Evolutionary conservation across 495 filamentous ascomycete species (phyloP), one percentile per base, ranked within the genome.

Genomic region (Elasticomyces elasticus): DNA sequence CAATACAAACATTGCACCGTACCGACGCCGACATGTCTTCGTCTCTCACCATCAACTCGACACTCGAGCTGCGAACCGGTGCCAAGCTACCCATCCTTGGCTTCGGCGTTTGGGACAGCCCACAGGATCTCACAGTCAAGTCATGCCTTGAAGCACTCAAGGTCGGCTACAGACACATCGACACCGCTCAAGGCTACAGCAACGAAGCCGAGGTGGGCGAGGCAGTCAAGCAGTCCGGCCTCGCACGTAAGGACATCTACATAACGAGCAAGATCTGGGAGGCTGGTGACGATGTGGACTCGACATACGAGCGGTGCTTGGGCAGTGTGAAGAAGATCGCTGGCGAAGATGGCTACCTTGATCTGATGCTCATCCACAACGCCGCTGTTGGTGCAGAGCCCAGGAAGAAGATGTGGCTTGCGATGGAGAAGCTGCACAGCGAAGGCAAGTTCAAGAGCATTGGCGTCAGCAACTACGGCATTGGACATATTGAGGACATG

Each of bases 381-480:
- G 74, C 83, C 5, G 74, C 66, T 45, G 73, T 72, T 2, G 81
- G 82, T 1, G 59, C 66, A 5, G 66, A 71, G 20, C 76, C 70
- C 24, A 68, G 79, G 27, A 79, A 78, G 65, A 71, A 76, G 62
- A 64, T 86, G 66, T 87, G 83, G 83, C 69, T 75, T 58, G 83
- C 80, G 10, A 60, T 87, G 60, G 83, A 86, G 68, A 75, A 67
- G 60, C 61, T 83, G 51, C 65, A 75, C 33, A 69, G 71, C 43
- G 76, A 82, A 54, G 82, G 81, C 10, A 76, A 71, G 49, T 71
- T 76, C 24, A 79, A 72, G 69, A 74, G 68, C 44, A 85, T 86
- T 62, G 84, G 84, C 0, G 84, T 88, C 23, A 83, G 80, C 64
- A 88, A 87, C 60, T 86, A 77, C 62, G 84, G 78, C 1, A 75